Conservation (phyloP, 2,329 filamentous ascomycete species). For the Colletotrichum siamense region DNA sequence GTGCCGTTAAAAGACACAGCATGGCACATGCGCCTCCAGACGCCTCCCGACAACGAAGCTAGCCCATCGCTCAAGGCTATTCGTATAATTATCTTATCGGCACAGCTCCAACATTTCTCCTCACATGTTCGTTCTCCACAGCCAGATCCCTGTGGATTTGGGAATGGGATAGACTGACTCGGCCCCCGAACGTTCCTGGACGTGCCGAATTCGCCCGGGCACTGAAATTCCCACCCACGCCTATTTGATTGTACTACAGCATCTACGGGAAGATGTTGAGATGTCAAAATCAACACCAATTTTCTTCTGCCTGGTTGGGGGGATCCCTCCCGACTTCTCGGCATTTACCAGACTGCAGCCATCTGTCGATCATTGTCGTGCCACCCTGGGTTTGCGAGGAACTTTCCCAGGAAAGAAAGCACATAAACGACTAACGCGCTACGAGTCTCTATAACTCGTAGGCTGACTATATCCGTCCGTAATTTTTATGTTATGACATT, state of each 20-base stretch:
- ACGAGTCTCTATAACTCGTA: background rate
- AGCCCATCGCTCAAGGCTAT: background rate
- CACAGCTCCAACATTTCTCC: background rate
- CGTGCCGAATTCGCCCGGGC: background rate
- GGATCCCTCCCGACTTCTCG: background rate
- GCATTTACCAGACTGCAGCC: background rate
- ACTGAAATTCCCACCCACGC: background rate
- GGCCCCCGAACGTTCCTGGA: background rate
- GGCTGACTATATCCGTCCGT: background rate
- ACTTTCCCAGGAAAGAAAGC: background rate
- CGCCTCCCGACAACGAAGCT: background rate
- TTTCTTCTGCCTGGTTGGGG: background rate
- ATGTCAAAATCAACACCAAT: background rate
- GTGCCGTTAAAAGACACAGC: background rate
- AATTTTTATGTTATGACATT: background rate
- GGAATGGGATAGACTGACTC: background rate
- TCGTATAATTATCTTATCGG: too few species aligned
- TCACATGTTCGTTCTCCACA: background rate
- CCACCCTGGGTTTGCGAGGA: background rate
- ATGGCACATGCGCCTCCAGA: background rate
- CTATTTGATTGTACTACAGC: background rate
- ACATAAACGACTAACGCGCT: background rate
- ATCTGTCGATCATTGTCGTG: constrained; percentile 11
- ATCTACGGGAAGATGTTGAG: background rate
- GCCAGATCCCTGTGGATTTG: background rate